Evolutionary conservation across 306 rosid genomes (phyloP).

Genomic region (Vachellia collinsii): DNA sequence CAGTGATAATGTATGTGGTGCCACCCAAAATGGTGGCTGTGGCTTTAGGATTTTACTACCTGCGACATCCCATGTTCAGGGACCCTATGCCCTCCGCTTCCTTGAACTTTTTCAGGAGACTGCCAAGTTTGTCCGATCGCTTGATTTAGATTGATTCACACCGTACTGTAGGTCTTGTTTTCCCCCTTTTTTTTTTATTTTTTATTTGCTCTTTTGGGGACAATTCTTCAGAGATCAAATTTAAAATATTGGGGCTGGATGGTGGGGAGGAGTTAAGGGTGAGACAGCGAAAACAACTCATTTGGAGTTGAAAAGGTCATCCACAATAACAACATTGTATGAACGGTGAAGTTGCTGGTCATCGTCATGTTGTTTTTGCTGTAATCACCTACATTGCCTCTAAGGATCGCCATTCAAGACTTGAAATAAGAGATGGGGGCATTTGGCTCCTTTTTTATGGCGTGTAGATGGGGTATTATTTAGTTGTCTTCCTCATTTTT

Average conservation of each 20-base stretch:
- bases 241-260: constrained; percentile 17
- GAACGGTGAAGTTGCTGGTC: constrained; percentile 56
- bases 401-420: constrained; percentile 40
- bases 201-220: neutral
- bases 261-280: constrained; percentile 19
- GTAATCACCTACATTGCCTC: constrained; percentile 52
- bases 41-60: constrained; percentile 74
- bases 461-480: neutral
- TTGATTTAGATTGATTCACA: constrained; percentile 68
- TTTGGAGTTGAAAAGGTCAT: constrained; percentile 55
- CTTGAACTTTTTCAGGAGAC: constrained; percentile 61
- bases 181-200: neutral
- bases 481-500: no score
- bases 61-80: constrained; percentile 59
- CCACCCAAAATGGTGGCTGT: constrained; percentile 78
- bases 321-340: constrained; percentile 39
- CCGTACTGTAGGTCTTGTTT: neutral
- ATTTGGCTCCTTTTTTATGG: neutral
- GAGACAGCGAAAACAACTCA: constrained; percentile 30
- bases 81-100: constrained; percentile 56
- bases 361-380: constrained; percentile 54
- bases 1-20: constrained; percentile 46
- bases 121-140: constrained; percentile 87
- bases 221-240: constrained; percentile 40
- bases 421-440: constrained; percentile 50